Evolutionary conservation across 2,329 filamentous ascomycete genomes (phyloP), one percentile per base, ranked within the genome.

Genomic region (Phyllosticta capitalensis): DNA sequence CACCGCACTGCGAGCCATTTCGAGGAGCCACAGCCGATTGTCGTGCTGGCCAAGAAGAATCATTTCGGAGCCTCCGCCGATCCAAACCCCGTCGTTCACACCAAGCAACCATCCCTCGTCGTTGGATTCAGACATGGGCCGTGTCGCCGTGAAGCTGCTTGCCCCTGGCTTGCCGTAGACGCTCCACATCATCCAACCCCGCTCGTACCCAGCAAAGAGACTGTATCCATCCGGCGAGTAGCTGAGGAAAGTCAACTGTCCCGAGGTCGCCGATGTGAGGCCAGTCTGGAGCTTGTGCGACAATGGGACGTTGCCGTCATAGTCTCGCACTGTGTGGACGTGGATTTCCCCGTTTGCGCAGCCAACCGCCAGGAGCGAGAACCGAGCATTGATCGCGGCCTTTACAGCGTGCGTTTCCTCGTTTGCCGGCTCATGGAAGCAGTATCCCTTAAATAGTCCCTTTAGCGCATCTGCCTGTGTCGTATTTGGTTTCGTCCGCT

Each of bases 211-310:
- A 51, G 88, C 91, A 73, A 99, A 96, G 9, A 99, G 81, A 71
- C 92, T 96, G 72, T 97, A 96, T 19, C 94, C 94, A 71, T 99
- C 94, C 0, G 92, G 91, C 1, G 94, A 96, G 76, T 96, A 99
- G 62, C 77, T 84, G 64, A 99, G 74, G 28, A 85, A 88, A 1
- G 83, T 90, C 56, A 96, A 76, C 12, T 75, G 72, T 0, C 94
- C 94, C 1, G 90, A 86, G 17, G 83, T 81, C 19, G 80, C 75
- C 4, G 79, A 73, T 1, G 91, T 90, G 0, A 86, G 84, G 12
- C 88, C 86, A 1, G 89, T 77, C 57, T 77, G 81, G 62, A 96
- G 83, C 30, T 82, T 83, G 71, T 97, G 92, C 1, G 92, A 97
- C 14, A 88, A 76, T 5, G 91, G 89, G 57, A 99, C 91, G 67